These are phyloP conservation scores for Beauveria medogensis DNA, from an alignment of 2,329 filamentous ascomycete genomes.

Conservation along the genomic window DNA sequence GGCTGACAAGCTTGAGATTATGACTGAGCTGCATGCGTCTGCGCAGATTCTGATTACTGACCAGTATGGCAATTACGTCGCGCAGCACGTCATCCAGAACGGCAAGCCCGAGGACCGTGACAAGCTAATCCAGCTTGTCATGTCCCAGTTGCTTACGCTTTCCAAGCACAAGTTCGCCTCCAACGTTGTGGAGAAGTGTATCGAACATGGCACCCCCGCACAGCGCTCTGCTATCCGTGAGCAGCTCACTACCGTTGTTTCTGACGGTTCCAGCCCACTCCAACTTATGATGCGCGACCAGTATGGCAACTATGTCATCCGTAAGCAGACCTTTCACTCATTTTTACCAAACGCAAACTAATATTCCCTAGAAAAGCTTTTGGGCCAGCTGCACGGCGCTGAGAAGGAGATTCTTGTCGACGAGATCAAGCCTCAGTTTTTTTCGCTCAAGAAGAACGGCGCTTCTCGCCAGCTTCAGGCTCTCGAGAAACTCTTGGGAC, in stretches of 20 bases:
- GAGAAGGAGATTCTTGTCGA: constrained; percentile 54
- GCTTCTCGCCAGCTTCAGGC: constrained; percentile 51
- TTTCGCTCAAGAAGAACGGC: constrained; percentile 54
- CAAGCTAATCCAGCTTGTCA: constrained; percentile 66
- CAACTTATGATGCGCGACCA: constrained; percentile 78
- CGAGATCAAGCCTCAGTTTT: constrained; percentile 55
- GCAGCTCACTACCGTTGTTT: constrained; percentile 50
- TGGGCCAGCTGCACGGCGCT: constrained; percentile 51
- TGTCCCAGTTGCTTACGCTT: constrained; percentile 60
- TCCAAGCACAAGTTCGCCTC: constrained; percentile 96
- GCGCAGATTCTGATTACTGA: constrained; percentile 69
- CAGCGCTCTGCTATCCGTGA: constrained; percentile 64
- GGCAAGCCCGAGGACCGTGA: constrained; percentile 65
- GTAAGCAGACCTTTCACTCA: constrained; percentile 48
- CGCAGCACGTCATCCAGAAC: constrained; percentile 80
- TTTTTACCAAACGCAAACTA: constrained; percentile 10
- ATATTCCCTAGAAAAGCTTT: constrained; percentile 61
- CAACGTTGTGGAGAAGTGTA: constrained; percentile 93
- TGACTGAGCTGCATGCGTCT: constrained; percentile 70
- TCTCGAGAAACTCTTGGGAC: constrained; percentile 27
- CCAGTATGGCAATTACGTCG: constrained; percentile 93
- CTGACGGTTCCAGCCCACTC: constrained; percentile 62
- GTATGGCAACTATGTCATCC: constrained; percentile 93
- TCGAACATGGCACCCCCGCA: constrained; percentile 59
- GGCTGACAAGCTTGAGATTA: constrained; percentile 60